Base-by-base conservation (phyloP, 805 yeast genomes). In the Starmerella apis region DNA sequence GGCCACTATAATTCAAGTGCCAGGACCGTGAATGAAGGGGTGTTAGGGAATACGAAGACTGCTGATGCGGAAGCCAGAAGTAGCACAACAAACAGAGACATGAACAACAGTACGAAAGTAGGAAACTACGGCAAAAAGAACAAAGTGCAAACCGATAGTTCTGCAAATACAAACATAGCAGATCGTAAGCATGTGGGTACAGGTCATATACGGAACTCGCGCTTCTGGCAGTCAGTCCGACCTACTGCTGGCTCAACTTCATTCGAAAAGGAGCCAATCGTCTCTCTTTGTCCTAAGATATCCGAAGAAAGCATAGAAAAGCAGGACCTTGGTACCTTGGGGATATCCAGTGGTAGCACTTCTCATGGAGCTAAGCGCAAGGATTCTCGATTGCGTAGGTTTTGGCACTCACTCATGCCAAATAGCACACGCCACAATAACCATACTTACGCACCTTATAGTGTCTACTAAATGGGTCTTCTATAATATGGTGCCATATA, bases 381-480 rank as follows among this genome's bases (percentile, higher is more conserved):
- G 33, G 32, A 32, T 16, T 25, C 44, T 31, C 32, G 44, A 27
- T 11, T 41, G 24, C 44, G 32, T n/a, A 41, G 27, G 33, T n/a
- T 41, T 16, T 41, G 31, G 31, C 32, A 27, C 33, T 7, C 32
- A 9, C 32, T 41, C n/a, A 20, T 37, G 20, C n/a, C 42, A 2
- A 23, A 13, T 30, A 5, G 41, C 27, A 10, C 19, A 13, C 23
- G 38, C 7, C 7, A 16, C 23, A 16, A 20, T 4, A 33, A 16
- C n/a, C 7, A 31, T 5, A 7, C 35, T 8, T 31, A 14, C 14
- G 6, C 35, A 6, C 7, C 35, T 8, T 31, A 7, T 14, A 31
- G 16, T 31, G 6, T 31, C 6, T 31, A 9, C 14, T 31, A 27
- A n/a, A n/a, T n/a, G 30, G 11, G 30, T 6, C n/a, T 31, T 33